Evolutionary conservation across 495 filamentous ascomycete genomes (phyloP).

Genomic region (Peziza echinospora): DNA sequence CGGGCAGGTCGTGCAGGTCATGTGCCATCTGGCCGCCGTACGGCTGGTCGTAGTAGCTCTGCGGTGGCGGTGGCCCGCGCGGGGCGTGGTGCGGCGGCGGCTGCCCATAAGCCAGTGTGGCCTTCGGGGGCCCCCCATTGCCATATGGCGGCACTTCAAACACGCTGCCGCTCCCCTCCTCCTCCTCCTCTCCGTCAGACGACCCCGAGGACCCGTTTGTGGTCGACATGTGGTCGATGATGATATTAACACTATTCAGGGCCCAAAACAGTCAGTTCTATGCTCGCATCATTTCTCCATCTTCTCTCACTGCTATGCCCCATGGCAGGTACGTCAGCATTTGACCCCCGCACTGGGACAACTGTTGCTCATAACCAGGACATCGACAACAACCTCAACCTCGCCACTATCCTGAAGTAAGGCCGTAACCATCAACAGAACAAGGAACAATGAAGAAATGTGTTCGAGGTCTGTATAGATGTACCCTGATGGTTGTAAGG

Average conservation of each 20-base stretch:
- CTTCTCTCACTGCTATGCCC: not conserved
- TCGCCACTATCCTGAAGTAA: not conserved
- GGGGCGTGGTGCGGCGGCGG: constrained; percentile 15
- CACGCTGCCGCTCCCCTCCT: constrained; percentile 12
- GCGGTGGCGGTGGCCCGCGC: constrained; percentile 4
- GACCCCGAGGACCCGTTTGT: constrained; percentile 18
- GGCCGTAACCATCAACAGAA: not conserved
- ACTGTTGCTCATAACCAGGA: not conserved
- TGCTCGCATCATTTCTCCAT: not conserved
- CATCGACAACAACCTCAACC: not conserved
- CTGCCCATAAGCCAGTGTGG: not conserved
- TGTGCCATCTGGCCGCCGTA: constrained; percentile 6
- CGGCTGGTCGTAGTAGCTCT: not conserved
- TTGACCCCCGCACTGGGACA: not conserved
- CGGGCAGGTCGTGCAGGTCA: constrained; percentile 4
- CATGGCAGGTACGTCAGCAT: not conserved
- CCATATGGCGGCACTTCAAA: constrained; percentile 11
- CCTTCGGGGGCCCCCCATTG: constrained; percentile 7
- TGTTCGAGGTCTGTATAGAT: too few relatives aligned
- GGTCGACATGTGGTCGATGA: constrained; percentile 19
- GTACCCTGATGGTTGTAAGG: too few relatives aligned
- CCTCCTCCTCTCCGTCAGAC: constrained; percentile 14
- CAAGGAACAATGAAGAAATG: too few relatives aligned
- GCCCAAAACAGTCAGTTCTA: too few relatives aligned
- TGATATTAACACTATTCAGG: constrained; percentile 16